Conservation (phyloP, 176 grass and related monocot species). For the Avena eriantha region DNA sequence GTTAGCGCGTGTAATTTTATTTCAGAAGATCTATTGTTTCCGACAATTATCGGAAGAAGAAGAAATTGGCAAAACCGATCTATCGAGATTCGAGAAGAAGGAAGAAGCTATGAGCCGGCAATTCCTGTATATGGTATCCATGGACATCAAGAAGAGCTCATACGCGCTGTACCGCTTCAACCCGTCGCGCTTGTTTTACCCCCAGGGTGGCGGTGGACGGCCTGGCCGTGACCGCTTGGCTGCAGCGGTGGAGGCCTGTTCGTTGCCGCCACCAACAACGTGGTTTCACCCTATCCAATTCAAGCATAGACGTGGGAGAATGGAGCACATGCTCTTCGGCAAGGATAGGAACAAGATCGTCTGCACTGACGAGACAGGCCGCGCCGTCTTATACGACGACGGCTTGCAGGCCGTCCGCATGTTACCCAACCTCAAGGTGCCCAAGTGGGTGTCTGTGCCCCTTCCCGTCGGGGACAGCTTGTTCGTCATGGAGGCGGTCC, state of each 20-base stretch:
- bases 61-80: neutral
- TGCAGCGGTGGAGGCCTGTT: neutral
- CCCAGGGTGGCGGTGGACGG: neutral
- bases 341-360: neutral
- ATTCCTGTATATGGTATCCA: neutral
- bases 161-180: constrained; percentile 18
- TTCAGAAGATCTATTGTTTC: neutral
- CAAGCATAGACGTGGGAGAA: neutral
- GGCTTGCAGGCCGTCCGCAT: constrained; percentile 20
- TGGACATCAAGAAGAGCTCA: too few species aligned
- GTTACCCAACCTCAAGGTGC: neutral
- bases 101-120: neutral
- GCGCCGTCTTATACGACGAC: neutral
- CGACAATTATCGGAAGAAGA: neutral
- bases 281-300: neutral
- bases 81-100: neutral
- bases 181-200: constrained; percentile 1
- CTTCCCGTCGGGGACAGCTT: neutral
- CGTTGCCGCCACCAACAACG: neutral
- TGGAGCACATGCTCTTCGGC: constrained; percentile 12
- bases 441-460: neutral
- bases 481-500: neutral
- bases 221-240: too few species aligned
- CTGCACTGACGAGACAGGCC: neutral
- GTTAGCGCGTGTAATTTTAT: too few species aligned